A percentile compares a stretch with the other conserved stretches of the same genome.
phyloP scores from a whole-genome alignment of 2,329 filamentous ascomycete species.

The Parastagonospora nodorum region DNA sequence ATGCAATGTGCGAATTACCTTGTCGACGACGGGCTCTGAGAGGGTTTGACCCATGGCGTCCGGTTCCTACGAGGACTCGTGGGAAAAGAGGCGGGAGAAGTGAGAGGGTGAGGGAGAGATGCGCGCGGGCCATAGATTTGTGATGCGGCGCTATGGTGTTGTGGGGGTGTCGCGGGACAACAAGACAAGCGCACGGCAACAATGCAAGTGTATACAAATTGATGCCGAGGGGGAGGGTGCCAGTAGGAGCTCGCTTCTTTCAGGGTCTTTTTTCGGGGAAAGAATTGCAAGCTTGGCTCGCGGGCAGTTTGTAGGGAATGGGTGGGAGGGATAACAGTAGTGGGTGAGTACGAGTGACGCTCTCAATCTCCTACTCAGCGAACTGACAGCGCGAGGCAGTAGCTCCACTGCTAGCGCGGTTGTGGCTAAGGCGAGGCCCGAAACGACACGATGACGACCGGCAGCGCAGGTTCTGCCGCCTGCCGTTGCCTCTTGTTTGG shows the following conservation, averaged over 20 bases:
- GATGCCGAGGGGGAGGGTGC: neutral
- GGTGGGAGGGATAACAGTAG: neutral
- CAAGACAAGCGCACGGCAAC: constrained; percentile 1
- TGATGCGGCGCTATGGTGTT: constrained; percentile 25
- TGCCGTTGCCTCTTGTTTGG: neutral
- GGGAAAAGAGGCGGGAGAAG: constrained; percentile 24
- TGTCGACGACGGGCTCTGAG: constrained; percentile 97
- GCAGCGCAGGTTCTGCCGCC: constrained; percentile 1
- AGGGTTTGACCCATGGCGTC: constrained; percentile 92
- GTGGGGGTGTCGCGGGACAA: constrained; percentile 27
- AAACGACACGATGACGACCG: neutral
- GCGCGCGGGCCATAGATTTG: constrained; percentile 43
- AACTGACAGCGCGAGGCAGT: neutral
- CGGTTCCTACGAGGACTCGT: constrained; percentile 36
- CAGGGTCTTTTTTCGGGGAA: neutral
- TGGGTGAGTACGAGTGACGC: neutral
- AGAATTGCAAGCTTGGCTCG: neutral
- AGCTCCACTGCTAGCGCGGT: neutral
- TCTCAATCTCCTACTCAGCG: neutral
- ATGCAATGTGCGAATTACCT: constrained; percentile 67
- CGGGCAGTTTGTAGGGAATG: neutral
- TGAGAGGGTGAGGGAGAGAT: constrained; percentile 22
- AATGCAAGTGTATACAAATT: neutral
- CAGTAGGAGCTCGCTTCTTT: neutral
- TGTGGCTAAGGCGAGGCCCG: neutral